Conservation (phyloP, 305 asterid species). For the Fraxinus floribunda region DNA sequence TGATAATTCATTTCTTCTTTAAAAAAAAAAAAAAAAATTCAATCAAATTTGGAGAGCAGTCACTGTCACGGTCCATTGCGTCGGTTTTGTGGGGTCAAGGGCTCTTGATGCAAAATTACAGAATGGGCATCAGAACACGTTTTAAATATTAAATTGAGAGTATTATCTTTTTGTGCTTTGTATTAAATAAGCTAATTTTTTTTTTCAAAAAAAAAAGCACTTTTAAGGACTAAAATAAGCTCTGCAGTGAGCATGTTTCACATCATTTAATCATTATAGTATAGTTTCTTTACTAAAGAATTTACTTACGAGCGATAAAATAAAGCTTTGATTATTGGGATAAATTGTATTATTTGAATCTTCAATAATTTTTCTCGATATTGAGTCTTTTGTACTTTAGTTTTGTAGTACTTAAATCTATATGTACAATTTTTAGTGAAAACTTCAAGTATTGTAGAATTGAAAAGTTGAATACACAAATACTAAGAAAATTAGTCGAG, state of each 20-base stretch:
- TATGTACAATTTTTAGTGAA: background rate
- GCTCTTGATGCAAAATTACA: conserved; percentile 21
- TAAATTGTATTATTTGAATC: background rate
- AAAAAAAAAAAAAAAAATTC: background rate
- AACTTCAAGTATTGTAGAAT: background rate
- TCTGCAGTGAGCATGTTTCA: background rate
- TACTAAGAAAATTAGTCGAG: background rate
- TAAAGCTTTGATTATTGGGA: background rate
- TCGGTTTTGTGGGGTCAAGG: conserved; percentile 37
- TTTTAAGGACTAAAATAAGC: background rate
- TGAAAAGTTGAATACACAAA: background rate
- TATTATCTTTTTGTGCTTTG: background rate
- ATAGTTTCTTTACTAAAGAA: background rate
- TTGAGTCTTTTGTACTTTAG: background rate
- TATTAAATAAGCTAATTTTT: background rate
- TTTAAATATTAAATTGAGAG: background rate
- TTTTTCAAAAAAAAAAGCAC: background rate
- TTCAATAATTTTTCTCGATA: background rate
- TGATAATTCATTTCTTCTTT: background rate
- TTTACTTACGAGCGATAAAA: background rate
- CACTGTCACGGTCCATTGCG: conserved; percentile 39
- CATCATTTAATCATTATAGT: background rate
- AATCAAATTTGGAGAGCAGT: conserved; percentile 42
- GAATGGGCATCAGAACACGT: conserved; percentile 11
- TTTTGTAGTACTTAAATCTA: background rate